Conservation (phyloP, 148 eudicot genomes). For the Vaccinium macrocarpon region DNA sequence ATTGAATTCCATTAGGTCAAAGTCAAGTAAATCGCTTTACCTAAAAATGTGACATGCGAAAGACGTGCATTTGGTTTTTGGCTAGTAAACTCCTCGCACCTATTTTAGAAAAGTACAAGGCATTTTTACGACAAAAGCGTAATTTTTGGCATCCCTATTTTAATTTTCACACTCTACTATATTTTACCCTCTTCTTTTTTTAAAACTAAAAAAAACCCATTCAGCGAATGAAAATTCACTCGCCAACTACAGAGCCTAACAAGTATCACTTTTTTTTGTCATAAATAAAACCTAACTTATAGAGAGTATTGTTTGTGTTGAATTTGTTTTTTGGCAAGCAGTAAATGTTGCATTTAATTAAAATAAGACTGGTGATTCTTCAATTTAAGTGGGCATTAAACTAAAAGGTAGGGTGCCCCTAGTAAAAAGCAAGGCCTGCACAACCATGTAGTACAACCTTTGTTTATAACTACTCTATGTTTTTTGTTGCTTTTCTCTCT, state of each 20-base stretch:
- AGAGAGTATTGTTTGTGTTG: not conserved
- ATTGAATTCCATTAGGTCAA: not conserved
- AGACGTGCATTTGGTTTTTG: not conserved
- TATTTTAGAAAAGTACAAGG: not conserved
- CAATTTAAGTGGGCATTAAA: not conserved
- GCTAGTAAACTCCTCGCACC: not conserved
- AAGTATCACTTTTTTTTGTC: not conserved
- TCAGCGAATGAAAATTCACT: not conserved
- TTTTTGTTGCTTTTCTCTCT: not conserved
- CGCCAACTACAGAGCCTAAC: not conserved
- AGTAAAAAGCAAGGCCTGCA: slow-evolving; percentile 5
- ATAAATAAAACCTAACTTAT: not conserved
- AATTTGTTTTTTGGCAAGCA: too few species aligned
- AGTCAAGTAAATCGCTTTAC: not conserved
- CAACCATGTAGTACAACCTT: not conserved
- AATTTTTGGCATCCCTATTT: too few species aligned
- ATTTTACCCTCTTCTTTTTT: not conserved
- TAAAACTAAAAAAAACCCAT: not conserved
- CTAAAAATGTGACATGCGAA: not conserved
- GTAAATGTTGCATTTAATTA: not conserved
- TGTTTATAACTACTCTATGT: not conserved
- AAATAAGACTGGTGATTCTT: not conserved
- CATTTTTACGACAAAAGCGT: not conserved
- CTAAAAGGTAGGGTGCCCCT: slow-evolving; percentile 1
- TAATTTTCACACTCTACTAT: not conserved